phyloP scores from a whole-genome alignment of 2,329 filamentous ascomycete species.

The Shiraia sp. region DNA sequence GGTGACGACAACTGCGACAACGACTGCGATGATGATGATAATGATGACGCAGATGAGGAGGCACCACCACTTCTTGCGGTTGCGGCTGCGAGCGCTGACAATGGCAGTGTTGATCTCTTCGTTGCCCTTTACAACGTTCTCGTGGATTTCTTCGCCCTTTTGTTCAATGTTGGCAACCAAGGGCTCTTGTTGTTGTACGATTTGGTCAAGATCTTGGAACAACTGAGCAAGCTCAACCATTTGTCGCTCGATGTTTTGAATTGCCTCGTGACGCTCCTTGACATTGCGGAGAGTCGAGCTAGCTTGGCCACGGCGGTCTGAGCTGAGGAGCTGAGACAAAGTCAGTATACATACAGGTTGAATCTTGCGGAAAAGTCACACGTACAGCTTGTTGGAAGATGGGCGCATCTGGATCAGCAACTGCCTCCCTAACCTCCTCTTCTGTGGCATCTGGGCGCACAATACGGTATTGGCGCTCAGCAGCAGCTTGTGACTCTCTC shows the following conservation, averaged over 20 bases:
- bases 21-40: slow-evolving; percentile 43
- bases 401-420: slow-evolving; percentile 74
- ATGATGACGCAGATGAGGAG: slow-evolving; percentile 65
- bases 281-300: slow-evolving; percentile 79
- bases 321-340: slow-evolving; percentile 67
- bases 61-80: slow-evolving; percentile 98
- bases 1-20: slow-evolving; percentile 45
- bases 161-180: slow-evolving; percentile 80
- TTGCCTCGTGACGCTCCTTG: slow-evolving; percentile 78
- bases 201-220: slow-evolving; percentile 85
- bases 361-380: slow-evolving; percentile 1
- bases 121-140: slow-evolving; percentile 84
- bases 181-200: slow-evolving; percentile 85
- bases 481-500: slow-evolving; percentile 78
- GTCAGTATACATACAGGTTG: slow-evolving; percentile 12
- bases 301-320: slow-evolving; percentile 79
- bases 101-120: slow-evolving; percentile 82
- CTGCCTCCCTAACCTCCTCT: slow-evolving; percentile 74
- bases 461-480: slow-evolving; percentile 88
- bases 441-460: slow-evolving; percentile 81
- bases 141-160: slow-evolving; percentile 82
- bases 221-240: slow-evolving; percentile 85
- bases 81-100: slow-evolving; percentile 66
- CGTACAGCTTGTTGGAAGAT: slow-evolving; percentile 80
- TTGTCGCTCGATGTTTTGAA: slow-evolving; percentile 89